phyloP scores from a whole-genome alignment of 495 filamentous ascomycete genomes.

The Penicillium dipodomyicola region DNA sequence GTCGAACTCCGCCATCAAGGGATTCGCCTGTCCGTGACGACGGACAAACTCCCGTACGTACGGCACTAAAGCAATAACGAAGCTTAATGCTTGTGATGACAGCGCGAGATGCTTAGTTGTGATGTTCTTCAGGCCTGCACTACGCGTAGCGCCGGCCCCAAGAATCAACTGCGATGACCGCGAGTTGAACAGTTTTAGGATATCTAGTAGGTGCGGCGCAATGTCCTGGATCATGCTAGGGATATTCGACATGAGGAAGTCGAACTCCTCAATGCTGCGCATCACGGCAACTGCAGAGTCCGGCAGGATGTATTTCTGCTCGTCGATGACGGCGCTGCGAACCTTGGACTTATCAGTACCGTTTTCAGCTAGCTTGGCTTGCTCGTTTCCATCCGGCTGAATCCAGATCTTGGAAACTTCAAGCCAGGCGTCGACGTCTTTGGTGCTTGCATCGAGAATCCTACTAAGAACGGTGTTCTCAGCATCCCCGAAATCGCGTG shows the following conservation, averaged over 20 bases:
- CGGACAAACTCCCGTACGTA: conserved; percentile 90
- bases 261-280: conserved; percentile 73
- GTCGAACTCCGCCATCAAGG: conserved; percentile 85
- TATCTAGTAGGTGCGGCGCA: conserved; percentile 65
- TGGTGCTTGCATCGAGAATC: conserved; percentile 76
- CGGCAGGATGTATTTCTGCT: conserved; percentile 81
- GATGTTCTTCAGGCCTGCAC: conserved; percentile 93
- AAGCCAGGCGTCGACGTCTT: conserved; percentile 72
- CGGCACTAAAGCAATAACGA: conserved; percentile 82
- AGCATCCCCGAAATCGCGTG: conserved; percentile 74
- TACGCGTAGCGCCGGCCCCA: conserved; percentile 85
- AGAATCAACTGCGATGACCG: conserved; percentile 91
- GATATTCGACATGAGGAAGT: conserved; percentile 77
- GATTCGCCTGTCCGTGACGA: conserved; percentile 63
- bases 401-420: conserved; percentile 71
- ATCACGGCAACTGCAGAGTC: conserved; percentile 77
- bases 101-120: conserved; percentile 93
- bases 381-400: conserved; percentile 33
- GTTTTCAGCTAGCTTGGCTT: conserved; percentile 42
- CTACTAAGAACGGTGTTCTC: conserved; percentile 61
- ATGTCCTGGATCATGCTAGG: conserved; percentile 86
- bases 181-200: conserved; percentile 89
- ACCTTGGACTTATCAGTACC: conserved; percentile 64
- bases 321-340: conserved; percentile 75
- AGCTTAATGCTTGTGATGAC: conserved; percentile 84